These are phyloP conservation scores for Salmacisia buchloeana DNA, from an alignment of 1,284 basidiomycete genomes.

Conservation along the genomic window DNA sequence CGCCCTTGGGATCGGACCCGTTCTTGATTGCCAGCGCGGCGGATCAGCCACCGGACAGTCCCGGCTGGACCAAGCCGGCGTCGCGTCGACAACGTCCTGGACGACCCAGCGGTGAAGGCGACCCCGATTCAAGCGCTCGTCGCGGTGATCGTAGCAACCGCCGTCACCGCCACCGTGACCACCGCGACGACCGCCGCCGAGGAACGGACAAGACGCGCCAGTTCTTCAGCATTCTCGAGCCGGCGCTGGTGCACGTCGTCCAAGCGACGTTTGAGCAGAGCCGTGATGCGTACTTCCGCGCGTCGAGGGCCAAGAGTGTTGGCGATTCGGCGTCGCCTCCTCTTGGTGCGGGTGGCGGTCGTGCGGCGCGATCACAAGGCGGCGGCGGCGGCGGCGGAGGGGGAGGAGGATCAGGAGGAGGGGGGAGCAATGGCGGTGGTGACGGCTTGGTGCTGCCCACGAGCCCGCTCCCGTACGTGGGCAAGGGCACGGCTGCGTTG, in stretches of 20 bases:
- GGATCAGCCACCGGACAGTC: too few species aligned
- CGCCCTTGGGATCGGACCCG: not conserved
- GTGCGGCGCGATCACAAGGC: too few species aligned
- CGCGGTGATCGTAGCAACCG: too few species aligned
- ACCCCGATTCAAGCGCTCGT: too few species aligned
- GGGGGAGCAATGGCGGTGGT: too few species aligned
- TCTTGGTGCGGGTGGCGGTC: not conserved
- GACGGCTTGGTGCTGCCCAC: not conserved
- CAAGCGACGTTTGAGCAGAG: not conserved
- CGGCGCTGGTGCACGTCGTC: not conserved
- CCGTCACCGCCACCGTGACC: too few species aligned
- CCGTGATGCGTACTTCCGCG: conserved; percentile 6
- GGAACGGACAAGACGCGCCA: not conserved
- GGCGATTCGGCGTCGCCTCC: not conserved
- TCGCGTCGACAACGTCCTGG: too few species aligned
- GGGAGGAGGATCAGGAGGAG: too few species aligned
- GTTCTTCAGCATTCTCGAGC: not conserved
- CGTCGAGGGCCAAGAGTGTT: not conserved
- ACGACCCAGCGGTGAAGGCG: too few species aligned
- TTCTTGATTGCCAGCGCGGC: not conserved
- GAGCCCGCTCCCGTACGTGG: not conserved
- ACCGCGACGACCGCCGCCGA: not conserved
- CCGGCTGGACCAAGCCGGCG: too few species aligned
- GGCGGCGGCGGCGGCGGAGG: too few species aligned
- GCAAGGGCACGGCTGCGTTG: not conserved